Evolutionary conservation across 2,329 filamentous ascomycete species (phyloP).

Genomic region (Fusarium coffeatum): DNA sequence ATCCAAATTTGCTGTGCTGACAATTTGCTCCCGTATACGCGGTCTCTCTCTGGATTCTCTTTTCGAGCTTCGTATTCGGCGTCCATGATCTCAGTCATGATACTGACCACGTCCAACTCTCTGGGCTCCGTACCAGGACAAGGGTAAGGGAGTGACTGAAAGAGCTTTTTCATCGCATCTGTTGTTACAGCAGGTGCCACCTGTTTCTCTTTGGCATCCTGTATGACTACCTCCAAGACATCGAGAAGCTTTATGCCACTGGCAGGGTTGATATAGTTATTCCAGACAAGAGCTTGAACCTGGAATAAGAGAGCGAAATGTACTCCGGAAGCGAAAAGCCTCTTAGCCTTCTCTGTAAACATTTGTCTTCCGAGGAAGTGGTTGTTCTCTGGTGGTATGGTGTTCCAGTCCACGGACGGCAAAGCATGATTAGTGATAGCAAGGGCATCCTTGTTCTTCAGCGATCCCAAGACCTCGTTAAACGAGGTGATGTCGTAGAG

Average conservation of each 20-base stretch:
- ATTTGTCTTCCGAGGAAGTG: slow-evolving; percentile 33
- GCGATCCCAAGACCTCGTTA: slow-evolving; percentile 27
- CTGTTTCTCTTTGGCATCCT: slow-evolving; percentile 38
- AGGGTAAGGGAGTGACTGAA: slow-evolving; percentile 64
- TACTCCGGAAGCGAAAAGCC: slow-evolving; percentile 43
- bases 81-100: slow-evolving; percentile 55
- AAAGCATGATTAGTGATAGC: slow-evolving; percentile 43
- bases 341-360: slow-evolving; percentile 34
- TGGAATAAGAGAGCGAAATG: slow-evolving; percentile 70
- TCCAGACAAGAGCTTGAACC: slow-evolving; percentile 70
- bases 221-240: slow-evolving; percentile 53
- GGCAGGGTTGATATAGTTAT: slow-evolving; percentile 69
- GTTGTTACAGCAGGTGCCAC: slow-evolving; percentile 58
- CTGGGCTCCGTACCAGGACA: slow-evolving; percentile 61
- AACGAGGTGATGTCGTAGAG: not conserved
- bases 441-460: slow-evolving; percentile 42
- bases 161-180: slow-evolving; percentile 65
- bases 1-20: slow-evolving; percentile 61
- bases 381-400: slow-evolving; percentile 38
- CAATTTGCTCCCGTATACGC: slow-evolving; percentile 44
- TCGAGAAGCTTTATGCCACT: slow-evolving; percentile 61
- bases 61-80: slow-evolving; percentile 55
- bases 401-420: slow-evolving; percentile 22
- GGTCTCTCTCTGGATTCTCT: slow-evolving; percentile 40
- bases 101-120: slow-evolving; percentile 53